A percentile compares a stretch with the other conserved stretches of the same genome.
Evolutionary conservation across 345 rosid species (phyloP).

Genomic region (Sisymbrium irio): DNA sequence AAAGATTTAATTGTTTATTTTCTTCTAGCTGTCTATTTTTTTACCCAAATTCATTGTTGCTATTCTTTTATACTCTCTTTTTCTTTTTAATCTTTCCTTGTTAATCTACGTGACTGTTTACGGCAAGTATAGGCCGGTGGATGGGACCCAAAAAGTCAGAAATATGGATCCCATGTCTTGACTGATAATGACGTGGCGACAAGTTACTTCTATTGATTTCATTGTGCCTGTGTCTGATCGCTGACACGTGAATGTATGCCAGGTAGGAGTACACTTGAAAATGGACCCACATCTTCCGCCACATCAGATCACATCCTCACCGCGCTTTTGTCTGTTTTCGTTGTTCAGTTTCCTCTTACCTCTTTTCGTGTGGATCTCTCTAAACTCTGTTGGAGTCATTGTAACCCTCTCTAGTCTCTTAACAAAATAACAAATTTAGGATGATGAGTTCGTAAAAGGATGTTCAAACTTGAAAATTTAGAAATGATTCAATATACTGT

Average conservation of each 20-base stretch:
- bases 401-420: not conserved
- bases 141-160: slow-evolving; percentile 9
- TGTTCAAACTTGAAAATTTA: not conserved
- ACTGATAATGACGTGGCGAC: slow-evolving; percentile 36
- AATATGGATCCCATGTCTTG: not conserved
- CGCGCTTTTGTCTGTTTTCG: not conserved
- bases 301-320: slow-evolving; percentile 20
- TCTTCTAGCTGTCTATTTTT: not conserved
- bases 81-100: not conserved
- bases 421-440: not conserved
- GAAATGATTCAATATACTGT: no score
- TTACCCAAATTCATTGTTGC: not conserved
- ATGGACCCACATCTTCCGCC: slow-evolving; percentile 16
- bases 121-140: slow-evolving; percentile 22
- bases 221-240: slow-evolving; percentile 3
- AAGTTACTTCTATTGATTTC: slow-evolving; percentile 7
- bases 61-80: not conserved
- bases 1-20: not conserved
- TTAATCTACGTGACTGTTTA: slow-evolving; percentile 22
- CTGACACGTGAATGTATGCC: slow-evolving; percentile 26
- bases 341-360: not conserved
- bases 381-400: not conserved
- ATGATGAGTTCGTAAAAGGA: not conserved
- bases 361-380: slow-evolving; percentile 9
- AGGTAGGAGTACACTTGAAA: slow-evolving; percentile 24